Percentiles rank a stretch among this genome's conserved stretches.
Evolutionary conservation across 1,139 yeast species (phyloP).

Genomic region (Diutina ranongensis): DNA sequence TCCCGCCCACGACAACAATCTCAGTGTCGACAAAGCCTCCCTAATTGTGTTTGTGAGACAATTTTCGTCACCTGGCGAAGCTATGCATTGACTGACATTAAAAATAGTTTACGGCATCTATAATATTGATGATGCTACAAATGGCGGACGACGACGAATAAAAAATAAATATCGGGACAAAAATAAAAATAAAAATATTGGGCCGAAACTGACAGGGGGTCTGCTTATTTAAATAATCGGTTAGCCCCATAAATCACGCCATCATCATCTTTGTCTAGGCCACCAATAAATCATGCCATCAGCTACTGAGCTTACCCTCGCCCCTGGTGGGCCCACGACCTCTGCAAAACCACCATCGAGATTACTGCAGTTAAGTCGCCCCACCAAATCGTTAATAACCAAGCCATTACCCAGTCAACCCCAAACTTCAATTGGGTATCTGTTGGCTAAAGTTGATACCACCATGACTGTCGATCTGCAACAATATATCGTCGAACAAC

Average conservation of each 20-base stretch:
- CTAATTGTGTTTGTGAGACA: not conserved
- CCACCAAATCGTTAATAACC: not conserved
- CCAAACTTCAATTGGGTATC: not conserved
- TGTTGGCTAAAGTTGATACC: not conserved
- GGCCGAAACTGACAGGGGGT: not conserved
- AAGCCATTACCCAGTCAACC: conserved; percentile 5
- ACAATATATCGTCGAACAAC: not conserved
- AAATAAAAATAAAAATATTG: not conserved
- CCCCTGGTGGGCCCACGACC: not conserved
- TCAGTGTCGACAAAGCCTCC: not conserved
- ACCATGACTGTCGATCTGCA: not conserved
- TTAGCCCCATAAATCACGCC: not conserved
- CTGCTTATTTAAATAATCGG: not conserved
- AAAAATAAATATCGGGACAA: no score
- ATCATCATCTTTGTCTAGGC: not conserved
- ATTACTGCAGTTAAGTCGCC: not conserved
- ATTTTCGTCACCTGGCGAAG: not conserved
- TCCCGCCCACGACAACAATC: not conserved
- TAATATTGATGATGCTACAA: not conserved
- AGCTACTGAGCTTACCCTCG: not conserved
- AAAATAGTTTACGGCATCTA: not conserved
- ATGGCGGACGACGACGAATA: no score
- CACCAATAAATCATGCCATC: not conserved
- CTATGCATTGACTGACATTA: not conserved
- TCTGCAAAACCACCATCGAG: not conserved